A percentile compares a stretch with the other conserved stretches of the same genome.
Conservation (phyloP, 768 basidiomycete genomes). For the Candolleomyces aberdarensis region DNA sequence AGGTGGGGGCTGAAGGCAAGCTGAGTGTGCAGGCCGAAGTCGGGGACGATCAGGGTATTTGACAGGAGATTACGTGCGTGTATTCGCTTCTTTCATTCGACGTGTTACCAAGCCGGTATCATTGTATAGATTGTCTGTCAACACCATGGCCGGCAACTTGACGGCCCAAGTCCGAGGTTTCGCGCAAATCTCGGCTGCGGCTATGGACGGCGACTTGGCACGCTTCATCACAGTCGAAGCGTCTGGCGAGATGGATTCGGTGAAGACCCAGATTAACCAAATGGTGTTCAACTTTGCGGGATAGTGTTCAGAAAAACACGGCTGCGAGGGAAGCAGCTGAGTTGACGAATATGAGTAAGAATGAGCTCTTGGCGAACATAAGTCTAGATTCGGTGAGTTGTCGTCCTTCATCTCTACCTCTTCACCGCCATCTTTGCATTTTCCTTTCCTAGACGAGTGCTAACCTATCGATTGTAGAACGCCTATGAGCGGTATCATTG, state of each 20-base stretch:
- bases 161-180: slow-evolving; percentile 99
- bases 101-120: neutral
- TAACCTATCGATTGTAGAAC: slow-evolving; percentile 77
- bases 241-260: slow-evolving; percentile 96
- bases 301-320: slow-evolving; percentile 98
- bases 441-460: too few species aligned
- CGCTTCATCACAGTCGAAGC: slow-evolving; percentile 99
- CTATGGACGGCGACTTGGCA: slow-evolving; percentile 98
- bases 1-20: slow-evolving; percentile 99
- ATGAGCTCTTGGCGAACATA: slow-evolving; percentile 99
- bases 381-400: slow-evolving; percentile 87
- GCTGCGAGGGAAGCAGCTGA: slow-evolving; percentile 97
- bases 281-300: slow-evolving; percentile 98
- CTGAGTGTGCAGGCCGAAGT: slow-evolving; percentile 97
- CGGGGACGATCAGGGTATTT: slow-evolving; percentile 94
- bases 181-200: slow-evolving; percentile 96
- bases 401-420: too few species aligned
- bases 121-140: slow-evolving; percentile 78
- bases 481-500: slow-evolving; percentile 99
- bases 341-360: slow-evolving; percentile 94
- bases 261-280: slow-evolving; percentile 98
- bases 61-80: slow-evolving; percentile 96
- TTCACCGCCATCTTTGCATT: slow-evolving; percentile 8
- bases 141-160: slow-evolving; percentile 95
- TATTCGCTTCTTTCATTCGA: neutral